A percentile compares a stretch with the other conserved stretches of the same genome.
Evolutionary conservation across 129 eudicot species (phyloP).

Genomic region (Pittosporum tobira): DNA sequence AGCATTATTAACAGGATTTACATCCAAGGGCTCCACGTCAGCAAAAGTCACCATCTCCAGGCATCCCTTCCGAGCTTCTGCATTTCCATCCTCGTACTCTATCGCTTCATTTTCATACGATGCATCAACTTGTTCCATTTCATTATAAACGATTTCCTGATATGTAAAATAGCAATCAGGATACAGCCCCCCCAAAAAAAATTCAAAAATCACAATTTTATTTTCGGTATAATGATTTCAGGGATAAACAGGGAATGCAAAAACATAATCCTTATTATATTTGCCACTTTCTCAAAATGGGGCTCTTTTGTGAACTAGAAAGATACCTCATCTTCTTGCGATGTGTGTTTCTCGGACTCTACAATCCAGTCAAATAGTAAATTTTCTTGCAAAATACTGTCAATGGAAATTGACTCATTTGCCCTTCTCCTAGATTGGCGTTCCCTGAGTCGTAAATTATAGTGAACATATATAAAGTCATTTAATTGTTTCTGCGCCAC

Average conservation of each 20-base stretch:
- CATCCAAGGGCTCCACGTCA: conserved; percentile 62
- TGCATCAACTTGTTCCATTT: conserved; percentile 55
- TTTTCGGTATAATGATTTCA: too few species aligned
- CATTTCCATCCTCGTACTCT: conserved; percentile 51
- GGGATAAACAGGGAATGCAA: too few species aligned
- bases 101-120: conserved; percentile 53
- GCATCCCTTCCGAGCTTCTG: conserved; percentile 44
- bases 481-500: conserved; percentile 52
- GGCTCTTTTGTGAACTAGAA: neutral
- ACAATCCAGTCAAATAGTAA: conserved; percentile 74
- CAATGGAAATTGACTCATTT: conserved; percentile 38
- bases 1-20: conserved; percentile 30
- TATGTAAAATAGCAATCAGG: neutral
- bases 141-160: conserved; percentile 52
- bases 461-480: conserved; percentile 63
- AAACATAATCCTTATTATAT: too few species aligned
- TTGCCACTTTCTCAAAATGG: too few species aligned
- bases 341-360: conserved; percentile 55
- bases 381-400: conserved; percentile 56
- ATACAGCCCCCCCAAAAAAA: too few species aligned
- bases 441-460: conserved; percentile 83
- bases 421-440: conserved; percentile 54
- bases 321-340: conserved; percentile 71
- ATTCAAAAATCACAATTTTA: too few species aligned
- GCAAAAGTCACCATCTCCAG: conserved; percentile 45